Evolutionary conservation across 2,329 filamentous ascomycete genomes (phyloP), one percentile per base, ranked within the genome.

Genomic region (Aspergillus uvarum): DNA sequence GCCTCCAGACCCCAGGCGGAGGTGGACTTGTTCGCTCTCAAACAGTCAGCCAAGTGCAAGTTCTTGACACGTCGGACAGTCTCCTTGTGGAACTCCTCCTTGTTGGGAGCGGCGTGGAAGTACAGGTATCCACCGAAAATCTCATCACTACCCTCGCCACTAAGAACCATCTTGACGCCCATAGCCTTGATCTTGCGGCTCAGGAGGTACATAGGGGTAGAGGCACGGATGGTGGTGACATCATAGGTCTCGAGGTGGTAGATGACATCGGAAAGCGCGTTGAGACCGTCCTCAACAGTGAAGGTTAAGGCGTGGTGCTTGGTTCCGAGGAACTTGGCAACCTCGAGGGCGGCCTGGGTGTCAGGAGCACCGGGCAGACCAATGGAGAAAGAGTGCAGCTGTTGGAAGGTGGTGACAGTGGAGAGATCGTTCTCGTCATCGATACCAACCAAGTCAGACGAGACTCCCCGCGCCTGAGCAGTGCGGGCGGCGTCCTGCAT

Each of bases 131-230:
- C 95, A 64, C 95, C 95, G 69, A 98, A 98, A 76, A 97, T 97
- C 81, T 99, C 95, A 77, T 99, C 95, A 72, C 90, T 95, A 53
- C 95, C 95, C 80, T 99, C 95, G 63, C 95, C 95, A 72, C 90
- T 96, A 63, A 99, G 85, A 59, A 99, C 95, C 95, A 99, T 99
- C 87, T 99, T 99, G 74, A 99, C 91, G 65, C 95, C 95, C 88
- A 97, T 94, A 38, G 93, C 95, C 85, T 99, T 99, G 84, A 99
- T 99, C 84, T 99, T 99, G 76, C 96, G 89, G 63, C 92, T 95
- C 51, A 99, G 85, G 65, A 99, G 83, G 81, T 97, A 99, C 95
- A 99, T 99, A 67, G 95, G 95, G 11, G 95, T 99, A 11, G 94
- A 98, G 58, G 95, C 95, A 74, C 95, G 92, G 75, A 99, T 98